Evolutionary conservation across 2,329 filamentous ascomycete species (phyloP).

Genomic region (Trichophyton equinum): DNA sequence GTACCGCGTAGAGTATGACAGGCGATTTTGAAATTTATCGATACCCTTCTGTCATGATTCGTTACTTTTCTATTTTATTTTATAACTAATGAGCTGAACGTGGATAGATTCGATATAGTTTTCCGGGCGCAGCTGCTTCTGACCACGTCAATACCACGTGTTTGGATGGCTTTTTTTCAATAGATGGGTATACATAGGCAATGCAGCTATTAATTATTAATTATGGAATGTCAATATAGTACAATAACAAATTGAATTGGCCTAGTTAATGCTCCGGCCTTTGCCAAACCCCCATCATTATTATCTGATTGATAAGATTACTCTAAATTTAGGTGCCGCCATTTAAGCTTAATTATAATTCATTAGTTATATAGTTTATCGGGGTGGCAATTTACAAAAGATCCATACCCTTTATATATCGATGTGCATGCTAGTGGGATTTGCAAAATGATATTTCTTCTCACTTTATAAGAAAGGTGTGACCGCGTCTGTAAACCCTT

Average conservation of each 20-base stretch:
- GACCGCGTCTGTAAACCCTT: too few species aligned
- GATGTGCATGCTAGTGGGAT: too few species aligned
- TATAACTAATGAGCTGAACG: neutral
- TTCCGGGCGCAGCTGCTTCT: neutral
- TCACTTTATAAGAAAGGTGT: too few species aligned
- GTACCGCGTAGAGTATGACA: neutral
- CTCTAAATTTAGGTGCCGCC: neutral
- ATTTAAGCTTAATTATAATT: neutral
- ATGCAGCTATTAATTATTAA: neutral
- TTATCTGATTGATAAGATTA: neutral
- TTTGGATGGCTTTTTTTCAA: neutral
- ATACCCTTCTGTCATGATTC: neutral
- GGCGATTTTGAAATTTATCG: neutral
- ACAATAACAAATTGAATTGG: neutral
- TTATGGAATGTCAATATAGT: neutral
- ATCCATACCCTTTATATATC: neutral
- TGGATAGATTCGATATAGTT: neutral
- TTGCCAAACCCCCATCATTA: neutral
- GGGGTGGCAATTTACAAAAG: too few species aligned
- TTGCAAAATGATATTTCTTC: too few species aligned
- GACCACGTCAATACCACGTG: neutral
- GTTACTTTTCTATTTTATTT: neutral
- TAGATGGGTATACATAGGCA: neutral
- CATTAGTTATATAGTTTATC: too few species aligned
- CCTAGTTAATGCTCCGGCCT: neutral